Evolutionary conservation across 2,329 filamentous ascomycete genomes (phyloP), one percentile per base, ranked within the genome.

Genomic region (Aspergillus pseudoterreus): DNA sequence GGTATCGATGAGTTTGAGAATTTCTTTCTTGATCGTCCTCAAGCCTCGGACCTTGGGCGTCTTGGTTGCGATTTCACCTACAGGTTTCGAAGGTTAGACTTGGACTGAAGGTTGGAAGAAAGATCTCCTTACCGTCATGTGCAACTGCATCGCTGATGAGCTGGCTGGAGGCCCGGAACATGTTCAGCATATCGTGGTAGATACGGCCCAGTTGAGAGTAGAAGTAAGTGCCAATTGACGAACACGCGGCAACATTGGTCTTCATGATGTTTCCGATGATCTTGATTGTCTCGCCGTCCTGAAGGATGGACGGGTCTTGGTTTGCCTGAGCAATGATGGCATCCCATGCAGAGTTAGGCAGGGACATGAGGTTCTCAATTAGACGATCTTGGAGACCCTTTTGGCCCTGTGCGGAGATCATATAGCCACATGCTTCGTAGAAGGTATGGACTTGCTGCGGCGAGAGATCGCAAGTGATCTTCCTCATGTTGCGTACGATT

Each of bases 211-310:
- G 96, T 70, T 99, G 94, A 11, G 94, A 92, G 67, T 96, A 96
- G 73, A 99, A 99, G 75, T 97, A 99, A 47, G 90, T 85, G 32
- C 95, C 94, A 52, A 99, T 94, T 0, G 94, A 97, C 33, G 89
- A 90, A 72, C 94, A 99, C 33, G 94, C 94, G n/a, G 95, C 92
- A 4, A 99, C 94, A 64, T 99, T 99, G 1, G 94, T 99, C 82
- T 99, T 99, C 94, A 99, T 99, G 69, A 99, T 96, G 74, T 99
- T 99, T 60, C 94, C 94, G 57, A 99, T 92, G 60, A 99, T 86
- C 78, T 99, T 99, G 77, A 99, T 97, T 1, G 92, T 95, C 62
- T 99, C 92, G 10, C 86, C 79, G 65, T 97, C 91, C 70, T 97
- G 90, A 11, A 99, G 80, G 60, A 94, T 91, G 19, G 85, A 81